phyloP scores from a whole-genome alignment of 441 rosid genomes.

The Erysimum pusillum region DNA sequence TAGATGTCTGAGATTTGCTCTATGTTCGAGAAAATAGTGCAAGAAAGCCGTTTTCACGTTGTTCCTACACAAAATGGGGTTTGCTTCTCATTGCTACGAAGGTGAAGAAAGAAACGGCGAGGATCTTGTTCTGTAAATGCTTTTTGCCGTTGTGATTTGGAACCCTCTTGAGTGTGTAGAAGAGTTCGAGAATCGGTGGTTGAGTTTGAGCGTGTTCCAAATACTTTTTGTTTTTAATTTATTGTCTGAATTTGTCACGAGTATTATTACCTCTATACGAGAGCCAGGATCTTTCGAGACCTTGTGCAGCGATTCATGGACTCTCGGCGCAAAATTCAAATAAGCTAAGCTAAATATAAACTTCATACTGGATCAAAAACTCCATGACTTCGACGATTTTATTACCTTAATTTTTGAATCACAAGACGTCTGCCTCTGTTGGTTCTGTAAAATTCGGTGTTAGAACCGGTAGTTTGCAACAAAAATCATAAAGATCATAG shows the following conservation, averaged over 20 bases:
- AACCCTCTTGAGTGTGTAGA: conserved; percentile 9
- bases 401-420: neutral
- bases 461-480: neutral
- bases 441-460: neutral
- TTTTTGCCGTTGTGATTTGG: conserved; percentile 19
- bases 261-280: conserved; percentile 13
- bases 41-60: conserved; percentile 28
- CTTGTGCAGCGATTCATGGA: conserved; percentile 19
- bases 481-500: neutral
- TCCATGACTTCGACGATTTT: neutral
- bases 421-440: neutral
- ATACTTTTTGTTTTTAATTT: conserved; percentile 35
- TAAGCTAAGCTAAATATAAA: neutral
- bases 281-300: conserved; percentile 12
- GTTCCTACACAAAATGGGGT: conserved; percentile 18
- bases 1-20: conserved; percentile 38
- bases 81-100: conserved; percentile 6
- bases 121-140: conserved; percentile 34
- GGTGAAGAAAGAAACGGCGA: conserved; percentile 19
- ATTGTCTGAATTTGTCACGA: conserved; percentile 12
- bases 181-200: conserved; percentile 31
- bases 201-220: conserved; percentile 41
- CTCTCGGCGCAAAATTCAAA: neutral
- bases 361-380: neutral
- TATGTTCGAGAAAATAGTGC: conserved; percentile 5